phyloP scores from a whole-genome alignment of 192 early-diverging fungal genomes.

The Gigaspora rosea region DNA sequence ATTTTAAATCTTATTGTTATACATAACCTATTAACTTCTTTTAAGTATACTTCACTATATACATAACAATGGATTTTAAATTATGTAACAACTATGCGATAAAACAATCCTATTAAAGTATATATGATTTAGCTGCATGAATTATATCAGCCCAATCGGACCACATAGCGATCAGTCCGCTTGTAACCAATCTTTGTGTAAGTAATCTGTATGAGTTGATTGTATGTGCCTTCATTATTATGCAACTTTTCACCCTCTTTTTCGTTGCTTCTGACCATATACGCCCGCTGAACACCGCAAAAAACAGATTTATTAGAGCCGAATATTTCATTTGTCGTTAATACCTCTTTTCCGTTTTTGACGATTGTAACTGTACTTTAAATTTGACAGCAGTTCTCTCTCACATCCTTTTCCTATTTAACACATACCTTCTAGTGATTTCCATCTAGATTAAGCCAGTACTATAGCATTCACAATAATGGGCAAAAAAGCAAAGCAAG shows the following conservation, averaged over 20 bases:
- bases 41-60: too few relatives aligned
- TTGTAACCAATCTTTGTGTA: not conserved
- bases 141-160: not conserved
- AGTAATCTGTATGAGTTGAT: not conserved
- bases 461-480: slow-evolving; percentile 39
- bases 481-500: slow-evolving; percentile 69
- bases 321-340: not conserved
- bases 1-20: too few relatives aligned
- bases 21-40: too few relatives aligned
- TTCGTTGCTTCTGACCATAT: slow-evolving; percentile 1
- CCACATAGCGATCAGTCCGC: not conserved
- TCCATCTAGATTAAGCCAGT: not conserved
- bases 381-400: not conserved
- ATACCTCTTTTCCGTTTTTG: not conserved
- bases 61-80: too few relatives aligned
- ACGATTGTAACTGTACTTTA: not conserved
- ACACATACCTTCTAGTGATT: not conserved
- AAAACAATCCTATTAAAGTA: too few relatives aligned
- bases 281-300: not conserved
- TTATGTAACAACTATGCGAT: too few relatives aligned
- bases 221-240: slow-evolving; percentile 19
- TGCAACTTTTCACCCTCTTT: slow-evolving; percentile 1
- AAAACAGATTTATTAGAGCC: not conserved
- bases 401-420: not conserved
- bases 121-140: not conserved